Evolutionary conservation across 148 eudicot genomes (phyloP), one percentile per base, ranked within the genome.

Genomic region (Beta vulgaris): DNA sequence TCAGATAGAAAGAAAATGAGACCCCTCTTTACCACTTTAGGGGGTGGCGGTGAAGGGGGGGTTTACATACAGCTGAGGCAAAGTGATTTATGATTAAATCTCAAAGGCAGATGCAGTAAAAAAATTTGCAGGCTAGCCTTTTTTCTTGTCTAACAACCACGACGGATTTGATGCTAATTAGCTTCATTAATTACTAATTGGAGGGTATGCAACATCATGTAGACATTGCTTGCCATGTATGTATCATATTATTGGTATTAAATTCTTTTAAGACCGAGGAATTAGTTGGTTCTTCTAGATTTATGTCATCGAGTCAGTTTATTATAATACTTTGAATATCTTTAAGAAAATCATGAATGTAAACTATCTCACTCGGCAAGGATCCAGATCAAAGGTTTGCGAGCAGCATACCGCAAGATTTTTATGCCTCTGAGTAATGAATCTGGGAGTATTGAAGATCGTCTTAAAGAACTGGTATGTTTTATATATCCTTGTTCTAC

Each of bases 371-470:
- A 51, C 23, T 72, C 63, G 46, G 74, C 72, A 76, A 77, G 72
- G 73, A 70, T 80, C 62, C 84, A 94, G 98, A 88, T 95, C 76
- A 90, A 77, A 84, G 85, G 91, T 83, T 83, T 95, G 78, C 86
- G 93, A 83, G 85, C 88, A 63, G 97, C 99, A 49, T 95, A 92
- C 79, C 86, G 97, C 53, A 92, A 83, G 84, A 87, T 92, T 77
- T 95, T 95, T 85, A 90, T 95, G 92, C 83, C 96, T 25, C 49
- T 40, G 78, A 74, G n/a, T 77, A 77, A 85, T 74, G 86, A 83
- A 63, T 78, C 82, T 58, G 87, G 84, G 53, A 83, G 84, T 76
- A 65, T 92, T 71, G 99, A 92, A 64, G 87, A 84, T 74, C 97
- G 99, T 36, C 90, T 95, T 54, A 54, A 77, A 60, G 84, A 89